phyloP scores from a whole-genome alignment of 208 protist species.

The Trypanosoma mega region DNA sequence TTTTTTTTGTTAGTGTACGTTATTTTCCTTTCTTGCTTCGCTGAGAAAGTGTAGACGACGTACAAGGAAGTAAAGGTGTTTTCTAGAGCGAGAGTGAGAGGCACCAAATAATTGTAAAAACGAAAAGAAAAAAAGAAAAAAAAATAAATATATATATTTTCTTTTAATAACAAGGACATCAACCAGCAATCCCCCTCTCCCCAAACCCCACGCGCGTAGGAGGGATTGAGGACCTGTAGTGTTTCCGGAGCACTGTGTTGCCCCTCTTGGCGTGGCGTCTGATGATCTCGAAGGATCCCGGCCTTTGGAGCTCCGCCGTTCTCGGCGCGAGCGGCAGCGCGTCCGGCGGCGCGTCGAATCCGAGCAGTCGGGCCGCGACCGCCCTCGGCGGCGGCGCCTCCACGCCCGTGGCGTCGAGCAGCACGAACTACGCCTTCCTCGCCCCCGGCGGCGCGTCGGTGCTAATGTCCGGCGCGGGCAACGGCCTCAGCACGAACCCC shows the following conservation, averaged over 20 bases:
- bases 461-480: slow-evolving; percentile 14
- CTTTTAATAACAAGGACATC: neutral
- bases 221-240: neutral
- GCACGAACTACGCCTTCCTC: slow-evolving; percentile 43
- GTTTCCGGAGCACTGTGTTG: neutral
- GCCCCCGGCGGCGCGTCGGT: slow-evolving; percentile 23
- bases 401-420: neutral
- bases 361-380: slow-evolving; percentile 8
- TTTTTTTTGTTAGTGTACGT: neutral
- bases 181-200: too few species aligned
- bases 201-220: too few species aligned
- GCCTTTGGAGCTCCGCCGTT: slow-evolving; percentile 15
- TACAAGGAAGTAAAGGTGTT: slow-evolving; percentile 30
- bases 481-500: slow-evolving; percentile 12
- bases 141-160: slow-evolving; percentile 2
- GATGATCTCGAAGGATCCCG: slow-evolving; percentile 26
- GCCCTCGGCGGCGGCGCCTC: slow-evolving; percentile 1
- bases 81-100: neutral
- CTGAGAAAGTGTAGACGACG: slow-evolving; percentile 2
- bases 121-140: slow-evolving; percentile 1
- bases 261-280: neutral
- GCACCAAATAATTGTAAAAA: slow-evolving; percentile 3
- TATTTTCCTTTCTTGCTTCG: neutral
- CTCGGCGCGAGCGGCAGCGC: slow-evolving; percentile 16
- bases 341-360: slow-evolving; percentile 3